Evolutionary conservation across 225 moss, liverwort and hornwort species (phyloP), one percentile per base, ranked within the genome.

Genomic region (Ulota crispa): DNA sequence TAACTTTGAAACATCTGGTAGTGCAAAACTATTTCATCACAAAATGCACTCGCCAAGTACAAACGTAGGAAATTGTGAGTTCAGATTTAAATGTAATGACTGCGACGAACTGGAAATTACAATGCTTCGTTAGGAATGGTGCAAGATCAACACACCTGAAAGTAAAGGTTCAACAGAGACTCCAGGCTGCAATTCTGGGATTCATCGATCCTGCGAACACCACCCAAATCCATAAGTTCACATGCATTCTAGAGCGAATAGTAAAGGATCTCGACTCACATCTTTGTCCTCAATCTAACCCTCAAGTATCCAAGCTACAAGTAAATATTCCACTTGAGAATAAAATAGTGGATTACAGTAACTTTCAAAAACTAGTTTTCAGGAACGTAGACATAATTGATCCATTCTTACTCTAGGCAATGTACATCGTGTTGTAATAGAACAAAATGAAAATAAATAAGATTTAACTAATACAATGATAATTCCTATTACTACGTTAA

Each of bases 161-260:
- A 91, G 71, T 88, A 91, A 14, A 78, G 86, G 43, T 64, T 81
- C 66, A 91, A 53, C 64, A 91, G 66, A 34, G 90, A 85, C 21
- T 83, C 90, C 71, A 91, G 62, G 72, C 84, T 88, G 82, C 78
- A 88, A 9, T 82, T 86, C 83, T 83, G 78, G 43, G 90, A 81
- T 37, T 81, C 84, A 32, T 81, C 82, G 32, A 60, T 81, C 71
- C 90, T 91, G 83, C 0, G 45, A 61, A 68, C 41, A 81, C 21
- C 52, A 79, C 47, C 72, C 68, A 57, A 57, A 64, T 15, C 15
- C 42, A 60, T 57, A 84, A 14, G 23, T n/a, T 77, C 9, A 66
- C 8, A 60, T 13, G 27, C 47, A 32, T 6, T 39, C 27, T 19
- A 37, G 21, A 79, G 10, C 31, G 1, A 0, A 34, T 15, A 72